These are phyloP conservation scores for Erysimum cheiri DNA, from an alignment of 441 rosid species.

Conservation along the genomic window DNA sequence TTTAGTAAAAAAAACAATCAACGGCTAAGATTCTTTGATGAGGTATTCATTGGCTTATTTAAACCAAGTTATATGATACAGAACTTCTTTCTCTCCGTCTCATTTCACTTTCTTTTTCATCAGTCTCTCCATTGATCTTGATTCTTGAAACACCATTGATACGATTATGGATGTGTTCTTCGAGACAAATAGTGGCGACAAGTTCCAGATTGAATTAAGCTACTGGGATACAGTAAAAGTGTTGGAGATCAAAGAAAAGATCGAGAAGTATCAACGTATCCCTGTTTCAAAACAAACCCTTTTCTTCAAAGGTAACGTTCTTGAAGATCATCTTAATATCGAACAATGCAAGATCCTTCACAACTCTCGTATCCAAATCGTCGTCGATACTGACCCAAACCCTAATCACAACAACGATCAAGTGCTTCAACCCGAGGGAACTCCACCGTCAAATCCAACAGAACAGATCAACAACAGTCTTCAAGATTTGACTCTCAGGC, in stretches of 20 bases:
- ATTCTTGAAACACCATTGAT: not conserved
- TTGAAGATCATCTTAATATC: conserved; percentile 61
- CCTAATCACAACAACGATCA: too few relatives aligned
- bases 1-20: too few relatives aligned
- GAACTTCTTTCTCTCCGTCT: too few relatives aligned
- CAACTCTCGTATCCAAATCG: conserved; percentile 39
- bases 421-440: too few relatives aligned
- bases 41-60: not conserved
- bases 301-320: conserved; percentile 55
- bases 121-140: too few relatives aligned
- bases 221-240: conserved; percentile 56
- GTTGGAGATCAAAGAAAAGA: not conserved
- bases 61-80: too few relatives aligned
- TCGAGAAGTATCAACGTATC: too few relatives aligned
- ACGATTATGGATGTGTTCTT: conserved; percentile 67
- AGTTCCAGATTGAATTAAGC: conserved; percentile 73
- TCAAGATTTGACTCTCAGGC: too few relatives aligned
- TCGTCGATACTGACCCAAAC: too few relatives aligned
- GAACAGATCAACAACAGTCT: too few relatives aligned
- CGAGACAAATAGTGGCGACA: conserved; percentile 47
- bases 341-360: conserved; percentile 60
- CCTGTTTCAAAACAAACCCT: conserved; percentile 51
- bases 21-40: not conserved
- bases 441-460: too few relatives aligned
- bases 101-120: too few relatives aligned